Evolutionary conservation across 1,284 basidiomycete genomes (phyloP).

Genomic region (Rhodotorula sp.): DNA sequence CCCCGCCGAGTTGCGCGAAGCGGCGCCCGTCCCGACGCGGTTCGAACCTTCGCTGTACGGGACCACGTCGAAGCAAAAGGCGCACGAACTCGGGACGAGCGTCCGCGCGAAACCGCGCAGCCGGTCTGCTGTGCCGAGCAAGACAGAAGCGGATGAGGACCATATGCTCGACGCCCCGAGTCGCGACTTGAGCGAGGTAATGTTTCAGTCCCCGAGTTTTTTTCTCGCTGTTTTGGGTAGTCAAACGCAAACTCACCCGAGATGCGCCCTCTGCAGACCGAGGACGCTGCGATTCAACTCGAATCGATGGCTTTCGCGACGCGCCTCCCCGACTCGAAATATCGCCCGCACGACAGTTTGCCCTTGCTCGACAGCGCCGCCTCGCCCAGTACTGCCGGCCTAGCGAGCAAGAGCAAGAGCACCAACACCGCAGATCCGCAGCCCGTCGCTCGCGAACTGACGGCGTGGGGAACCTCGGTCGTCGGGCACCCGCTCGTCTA

Average conservation of each 20-base stretch:
- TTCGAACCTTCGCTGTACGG: slow-evolving; percentile 18
- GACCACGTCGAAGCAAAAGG: slow-evolving; percentile 22
- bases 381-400: not conserved
- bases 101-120: not conserved
- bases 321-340: slow-evolving; percentile 12
- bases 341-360: slow-evolving; percentile 22
- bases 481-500: slow-evolving; percentile 15
- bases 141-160: not conserved
- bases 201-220: not conserved
- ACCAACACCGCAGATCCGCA: not conserved
- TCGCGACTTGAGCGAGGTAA: slow-evolving; percentile 15
- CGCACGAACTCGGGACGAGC: not conserved
- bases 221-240: not conserved
- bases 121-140: not conserved
- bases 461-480: slow-evolving; percentile 22
- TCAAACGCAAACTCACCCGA: not conserved
- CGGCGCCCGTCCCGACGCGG: slow-evolving; percentile 9
- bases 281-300: slow-evolving; percentile 30
- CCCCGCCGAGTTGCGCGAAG: slow-evolving; percentile 9
- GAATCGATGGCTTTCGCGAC: slow-evolving; percentile 23
- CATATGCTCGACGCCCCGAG: slow-evolving; percentile 7
- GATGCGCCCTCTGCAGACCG: slow-evolving; percentile 2
- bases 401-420: too few species aligned
- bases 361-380: slow-evolving; percentile 31
- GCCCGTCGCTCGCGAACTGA: slow-evolving; percentile 21